These are phyloP conservation scores for Beauveria scarabaeidicola DNA, from an alignment of 2,329 filamentous ascomycete genomes.

Conservation along the genomic window DNA sequence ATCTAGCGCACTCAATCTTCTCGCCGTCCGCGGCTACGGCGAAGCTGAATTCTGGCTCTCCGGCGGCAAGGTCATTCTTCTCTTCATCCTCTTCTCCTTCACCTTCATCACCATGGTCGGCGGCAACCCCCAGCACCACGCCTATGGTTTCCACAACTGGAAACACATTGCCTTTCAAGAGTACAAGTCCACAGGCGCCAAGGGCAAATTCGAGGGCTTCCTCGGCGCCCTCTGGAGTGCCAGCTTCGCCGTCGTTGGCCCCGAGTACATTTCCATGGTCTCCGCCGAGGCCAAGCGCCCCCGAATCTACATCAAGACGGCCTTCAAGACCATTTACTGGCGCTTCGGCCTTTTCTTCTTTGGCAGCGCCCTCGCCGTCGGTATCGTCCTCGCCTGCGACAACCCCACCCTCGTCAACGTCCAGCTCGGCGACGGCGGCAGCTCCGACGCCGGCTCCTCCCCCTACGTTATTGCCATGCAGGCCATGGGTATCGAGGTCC, in stretches of 20 bases:
- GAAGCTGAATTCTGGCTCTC: slow-evolving; percentile 65
- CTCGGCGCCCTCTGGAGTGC: slow-evolving; percentile 58
- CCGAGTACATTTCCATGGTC: slow-evolving; percentile 60
- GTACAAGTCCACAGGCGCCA: slow-evolving; percentile 47
- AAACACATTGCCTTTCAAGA: slow-evolving; percentile 37
- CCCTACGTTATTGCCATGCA: slow-evolving; percentile 57
- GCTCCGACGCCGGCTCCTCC: slow-evolving; percentile 44
- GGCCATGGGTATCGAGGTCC: slow-evolving; percentile 41
- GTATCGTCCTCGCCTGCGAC: slow-evolving; percentile 58
- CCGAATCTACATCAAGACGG: slow-evolving; percentile 53
- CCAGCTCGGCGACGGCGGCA: slow-evolving; percentile 25
- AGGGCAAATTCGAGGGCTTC: slow-evolving; percentile 65
- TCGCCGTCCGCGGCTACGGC: slow-evolving; percentile 58
- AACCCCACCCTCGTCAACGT: slow-evolving; percentile 49
- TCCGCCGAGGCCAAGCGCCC: slow-evolving; percentile 62
- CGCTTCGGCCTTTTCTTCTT: slow-evolving; percentile 65
- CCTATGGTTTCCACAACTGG: slow-evolving; percentile 66
- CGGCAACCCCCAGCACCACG: slow-evolving; percentile 61
- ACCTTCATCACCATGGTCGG: slow-evolving; percentile 77
- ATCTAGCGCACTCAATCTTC: slow-evolving; percentile 47
- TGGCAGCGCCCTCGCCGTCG: slow-evolving; percentile 56
- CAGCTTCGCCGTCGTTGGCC: slow-evolving; percentile 55
- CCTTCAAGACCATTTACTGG: slow-evolving; percentile 67
- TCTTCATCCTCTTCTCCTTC: slow-evolving; percentile 59
- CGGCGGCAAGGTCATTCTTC: slow-evolving; percentile 56